Evolutionary conservation across 352 stramenopile species (phyloP), one percentile per base, ranked within the genome.

Genomic region (Phytophthora chlamydospora): DNA sequence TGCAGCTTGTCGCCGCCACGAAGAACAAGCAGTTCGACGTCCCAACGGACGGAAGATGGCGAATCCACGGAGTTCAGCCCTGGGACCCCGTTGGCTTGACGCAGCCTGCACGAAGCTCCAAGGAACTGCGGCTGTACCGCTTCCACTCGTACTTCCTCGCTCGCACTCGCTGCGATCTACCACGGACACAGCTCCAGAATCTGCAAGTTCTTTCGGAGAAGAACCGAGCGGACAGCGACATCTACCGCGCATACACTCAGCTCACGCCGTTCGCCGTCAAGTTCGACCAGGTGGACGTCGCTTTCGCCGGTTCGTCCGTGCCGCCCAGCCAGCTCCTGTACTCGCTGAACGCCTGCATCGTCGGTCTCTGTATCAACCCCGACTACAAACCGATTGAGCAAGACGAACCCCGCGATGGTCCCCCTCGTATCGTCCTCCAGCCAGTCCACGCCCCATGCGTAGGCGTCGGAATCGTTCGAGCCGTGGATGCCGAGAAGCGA

Each of bases 1-100:
- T 98, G 34, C 95, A 99, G 76, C 81, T 99, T 41, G 41, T 98
- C 11, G 94, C 93, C 24, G 85, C 82, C 24, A 96, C 88, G 34
- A 92, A 92, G 61, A 93, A 81, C 71, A 94, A 96, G 56, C 83
- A 90, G 54, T 96, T 96, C 46, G 72, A 88, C 29, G 76, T 96
- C 27, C 84, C 88, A 2, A 79, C 73, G 0, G 65, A 52, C 45
- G 69, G 71, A 14, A 60, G 50, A 12, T 94, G 85, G 85, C 49
- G 41, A 2, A 61, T 94, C 36, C 78, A 91, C 41, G 70, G 71
- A 27, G 73, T 94, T 7, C 68, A 64, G 16, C 83, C 85, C 11
- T 94, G 85, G 85, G 81, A 92, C n/a, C 76, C 85, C 1, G 66
- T 76, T 1, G 78, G 78, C 13, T 60, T 74, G 13, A 85, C 78